A percentile compares a stretch with the other conserved stretches of the same genome.
Evolutionary conservation across 2,329 filamentous ascomycete species (phyloP).

Genomic region (Aspergillus brunneoviolaceus): DNA sequence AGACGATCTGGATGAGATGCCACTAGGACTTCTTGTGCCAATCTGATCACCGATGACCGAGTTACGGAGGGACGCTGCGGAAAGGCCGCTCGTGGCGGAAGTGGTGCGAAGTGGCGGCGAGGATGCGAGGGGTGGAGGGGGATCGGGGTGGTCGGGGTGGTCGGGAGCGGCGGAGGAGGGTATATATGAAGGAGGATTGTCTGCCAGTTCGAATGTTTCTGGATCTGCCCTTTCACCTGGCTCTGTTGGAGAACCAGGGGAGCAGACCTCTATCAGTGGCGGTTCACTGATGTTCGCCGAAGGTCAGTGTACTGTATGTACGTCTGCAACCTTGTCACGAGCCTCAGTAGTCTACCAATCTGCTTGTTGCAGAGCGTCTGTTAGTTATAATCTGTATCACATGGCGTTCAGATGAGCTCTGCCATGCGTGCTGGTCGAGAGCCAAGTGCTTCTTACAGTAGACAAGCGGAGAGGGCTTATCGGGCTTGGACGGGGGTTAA

Average conservation of each 20-base stretch:
- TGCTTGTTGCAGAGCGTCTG: neutral
- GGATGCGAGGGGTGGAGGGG: constrained; percentile 54
- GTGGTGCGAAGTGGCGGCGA: constrained; percentile 39
- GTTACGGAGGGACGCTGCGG: constrained; percentile 22
- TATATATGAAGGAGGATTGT: constrained; percentile 59
- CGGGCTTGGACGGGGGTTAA: constrained; percentile 11
- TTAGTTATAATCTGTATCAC: neutral
- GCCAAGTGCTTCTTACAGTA: constrained; percentile 7
- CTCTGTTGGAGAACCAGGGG: constrained; percentile 47
- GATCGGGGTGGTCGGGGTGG: constrained; percentile 64
- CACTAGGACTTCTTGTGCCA: constrained; percentile 14
- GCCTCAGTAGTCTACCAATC: constrained; percentile 8
- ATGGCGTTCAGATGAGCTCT: neutral
- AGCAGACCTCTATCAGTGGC: constrained; percentile 40
- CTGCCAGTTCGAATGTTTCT: constrained; percentile 68
- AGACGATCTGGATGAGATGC: constrained; percentile 16
- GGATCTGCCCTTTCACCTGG: constrained; percentile 43
- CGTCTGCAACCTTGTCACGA: constrained; percentile 15
- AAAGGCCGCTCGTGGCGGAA: constrained; percentile 26
- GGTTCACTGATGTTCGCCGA: constrained; percentile 30
- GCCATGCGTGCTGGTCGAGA: neutral
- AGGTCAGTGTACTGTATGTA: constrained; percentile 13
- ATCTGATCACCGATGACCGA: constrained; percentile 10
- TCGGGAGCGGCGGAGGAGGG: constrained; percentile 66
- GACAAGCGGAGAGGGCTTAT: constrained; percentile 24